Evolutionary conservation across 2,329 filamentous ascomycete genomes (phyloP), one percentile per base, ranked within the genome.

Genomic region (Coniochaeta sp.): DNA sequence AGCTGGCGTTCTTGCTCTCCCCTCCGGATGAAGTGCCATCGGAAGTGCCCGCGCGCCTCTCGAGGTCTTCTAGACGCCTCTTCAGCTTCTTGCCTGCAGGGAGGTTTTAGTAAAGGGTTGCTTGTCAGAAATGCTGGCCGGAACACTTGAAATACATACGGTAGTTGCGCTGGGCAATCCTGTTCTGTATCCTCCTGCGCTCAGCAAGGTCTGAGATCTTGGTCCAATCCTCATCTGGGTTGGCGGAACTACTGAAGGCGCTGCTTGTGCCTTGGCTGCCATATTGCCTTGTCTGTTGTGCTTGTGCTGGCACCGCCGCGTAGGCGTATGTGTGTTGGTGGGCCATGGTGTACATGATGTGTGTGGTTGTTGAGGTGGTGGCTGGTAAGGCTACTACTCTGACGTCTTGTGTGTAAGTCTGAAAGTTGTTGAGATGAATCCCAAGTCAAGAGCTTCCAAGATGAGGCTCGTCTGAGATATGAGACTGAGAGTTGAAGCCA

Each of bases 191-290:
- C 66, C 91, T 83, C 63, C 91, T 80, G 65, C 94, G 85, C 74
- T 97, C 92, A 49, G 91, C 92, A 54, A 97, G 85, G 70, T 97
- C 92, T 53, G 92, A 95, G 68, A 97, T 96, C 82, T 96, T 95
- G 66, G 92, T 96, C 92, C 92, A 97, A 75, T 97, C 92, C 74
- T 97, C 92, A 65, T 96, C 91, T 51, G 92, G 89, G 69, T 95
- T 95, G 62, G 91, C 92, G 57, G 90, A 95, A 63, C 87, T 87
- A 72, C 89, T 95, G 77, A 95, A 96, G 61, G 92, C 92, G 72
- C 90, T 96, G 75, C 90, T 96, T 56, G 89, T 95, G 67, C 85
- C 86, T 65, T 90, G 85, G 57, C 74, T 79, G 35, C 82, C 77
- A 62, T 86, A 85, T 65, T 89, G 85, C 67, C 86, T 82, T 49